These are phyloP conservation scores for Malus fusca DNA, from an alignment of 306 rosid species.

Conservation along the genomic window DNA sequence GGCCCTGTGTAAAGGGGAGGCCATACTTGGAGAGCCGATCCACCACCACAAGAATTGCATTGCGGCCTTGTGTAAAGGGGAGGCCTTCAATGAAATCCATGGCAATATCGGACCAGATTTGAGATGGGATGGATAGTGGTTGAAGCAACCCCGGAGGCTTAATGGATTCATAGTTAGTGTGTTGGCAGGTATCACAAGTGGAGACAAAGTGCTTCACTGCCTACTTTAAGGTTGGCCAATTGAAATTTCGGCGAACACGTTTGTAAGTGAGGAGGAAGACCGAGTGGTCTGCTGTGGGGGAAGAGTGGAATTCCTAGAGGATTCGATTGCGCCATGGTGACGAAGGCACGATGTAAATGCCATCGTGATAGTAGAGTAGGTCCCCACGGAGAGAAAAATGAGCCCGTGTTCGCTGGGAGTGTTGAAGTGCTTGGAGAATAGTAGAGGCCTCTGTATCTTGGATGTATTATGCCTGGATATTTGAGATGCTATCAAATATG, in stretches of 20 bases:
- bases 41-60: too few relatives aligned
- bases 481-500: rapidly evolving
- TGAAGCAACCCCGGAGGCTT: too few relatives aligned
- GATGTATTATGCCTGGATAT: rapidly evolving
- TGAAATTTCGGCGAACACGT: rapidly evolving
- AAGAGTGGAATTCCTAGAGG: background rate
- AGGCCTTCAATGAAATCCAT: too few relatives aligned
- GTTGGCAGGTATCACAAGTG: background rate
- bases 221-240: rapidly evolving
- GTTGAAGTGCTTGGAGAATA: rapidly evolving
- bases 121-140: too few relatives aligned
- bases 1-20: too few relatives aligned
- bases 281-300: rapidly evolving
- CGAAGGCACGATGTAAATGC: rapidly evolving
- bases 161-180: background rate
- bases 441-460: background rate
- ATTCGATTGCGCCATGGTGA: rapidly evolving
- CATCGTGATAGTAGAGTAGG: background rate
- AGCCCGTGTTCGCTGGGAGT: background rate
- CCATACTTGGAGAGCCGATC: too few relatives aligned
- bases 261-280: background rate
- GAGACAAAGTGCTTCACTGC: background rate
- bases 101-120: too few relatives aligned
- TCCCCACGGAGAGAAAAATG: background rate
- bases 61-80: too few relatives aligned